These are phyloP conservation scores for Hibiscus trionum DNA, from an alignment of 345 rosid species.

Conservation along the genomic window DNA sequence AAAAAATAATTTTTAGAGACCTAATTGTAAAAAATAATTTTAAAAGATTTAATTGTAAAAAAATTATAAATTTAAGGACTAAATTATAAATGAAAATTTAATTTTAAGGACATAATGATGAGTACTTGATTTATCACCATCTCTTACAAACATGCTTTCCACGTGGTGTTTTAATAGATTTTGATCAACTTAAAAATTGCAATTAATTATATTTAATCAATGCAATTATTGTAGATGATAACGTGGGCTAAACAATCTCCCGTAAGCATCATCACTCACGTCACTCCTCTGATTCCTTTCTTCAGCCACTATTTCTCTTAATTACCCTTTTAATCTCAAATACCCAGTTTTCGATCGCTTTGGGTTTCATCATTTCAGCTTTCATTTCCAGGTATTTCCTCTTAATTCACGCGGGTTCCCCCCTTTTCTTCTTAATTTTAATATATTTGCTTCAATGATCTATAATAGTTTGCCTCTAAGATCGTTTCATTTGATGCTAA, in stretches of 20 bases:
- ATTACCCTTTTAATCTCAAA: conserved; percentile 6
- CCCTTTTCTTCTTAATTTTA: neutral
- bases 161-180: neutral
- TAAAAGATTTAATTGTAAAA: too few species aligned
- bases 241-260: neutral
- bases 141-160: neutral
- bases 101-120: too few species aligned
- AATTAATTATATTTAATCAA: neutral
- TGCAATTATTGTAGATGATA: neutral
- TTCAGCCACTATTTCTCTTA: neutral
- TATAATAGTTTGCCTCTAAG: neutral
- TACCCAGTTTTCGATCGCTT: neutral
- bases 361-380: conserved; percentile 1
- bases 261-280: neutral
- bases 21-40: too few species aligned
- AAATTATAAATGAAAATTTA: too few species aligned
- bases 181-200: neutral
- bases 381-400: conserved; percentile 16
- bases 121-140: too few species aligned
- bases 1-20: too few species aligned
- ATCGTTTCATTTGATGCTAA: conserved; percentile 4
- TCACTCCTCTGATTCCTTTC: neutral
- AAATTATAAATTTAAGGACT: too few species aligned
- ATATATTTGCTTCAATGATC: neutral
- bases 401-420: neutral